Percentiles rank a stretch among this genome's conserved stretches.
Conservation (phyloP, 306 rosid genomes). For the Prunus armeniaca region DNA sequence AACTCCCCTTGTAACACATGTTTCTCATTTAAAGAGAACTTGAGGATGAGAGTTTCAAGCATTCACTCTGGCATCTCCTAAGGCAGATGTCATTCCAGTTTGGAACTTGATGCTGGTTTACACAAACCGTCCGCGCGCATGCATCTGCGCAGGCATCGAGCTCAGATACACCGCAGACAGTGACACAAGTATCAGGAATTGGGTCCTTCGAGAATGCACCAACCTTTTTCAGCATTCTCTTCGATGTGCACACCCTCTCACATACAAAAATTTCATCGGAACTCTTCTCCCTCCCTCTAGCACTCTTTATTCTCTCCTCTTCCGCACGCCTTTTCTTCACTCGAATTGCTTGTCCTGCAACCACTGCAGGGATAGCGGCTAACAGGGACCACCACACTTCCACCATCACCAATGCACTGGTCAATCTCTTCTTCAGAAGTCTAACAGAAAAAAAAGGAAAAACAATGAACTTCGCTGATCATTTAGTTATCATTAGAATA, state of each 20-base stretch:
- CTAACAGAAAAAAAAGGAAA: neutral
- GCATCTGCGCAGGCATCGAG: constrained; percentile 96
- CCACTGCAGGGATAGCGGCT: constrained; percentile 77
- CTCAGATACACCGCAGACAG: constrained; percentile 92
- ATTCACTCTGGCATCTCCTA: constrained; percentile 92
- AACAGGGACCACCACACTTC: constrained; percentile 92
- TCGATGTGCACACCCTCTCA: constrained; percentile 89
- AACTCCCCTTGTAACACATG: neutral
- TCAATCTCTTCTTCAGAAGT: constrained; percentile 18
- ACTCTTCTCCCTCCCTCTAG: constrained; percentile 86
- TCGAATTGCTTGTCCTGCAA: constrained; percentile 78
- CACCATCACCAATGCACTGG: constrained; percentile 49
- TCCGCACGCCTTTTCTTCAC: constrained; percentile 61
- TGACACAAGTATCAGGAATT: constrained; percentile 89
- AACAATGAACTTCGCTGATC: neutral
- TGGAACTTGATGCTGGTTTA: constrained; percentile 91
- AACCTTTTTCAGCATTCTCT: constrained; percentile 89
- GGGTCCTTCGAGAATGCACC: constrained; percentile 95
- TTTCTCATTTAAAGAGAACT: neutral
- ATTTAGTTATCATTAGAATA: neutral
- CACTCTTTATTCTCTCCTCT: constrained; percentile 65
- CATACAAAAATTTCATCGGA: constrained; percentile 86
- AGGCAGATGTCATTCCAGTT: constrained; percentile 92
- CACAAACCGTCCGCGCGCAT: constrained; percentile 88
- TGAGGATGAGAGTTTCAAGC: constrained; percentile 62